phyloP scores from a whole-genome alignment of 495 filamentous ascomycete species.

The Xylaria sp. region DNA sequence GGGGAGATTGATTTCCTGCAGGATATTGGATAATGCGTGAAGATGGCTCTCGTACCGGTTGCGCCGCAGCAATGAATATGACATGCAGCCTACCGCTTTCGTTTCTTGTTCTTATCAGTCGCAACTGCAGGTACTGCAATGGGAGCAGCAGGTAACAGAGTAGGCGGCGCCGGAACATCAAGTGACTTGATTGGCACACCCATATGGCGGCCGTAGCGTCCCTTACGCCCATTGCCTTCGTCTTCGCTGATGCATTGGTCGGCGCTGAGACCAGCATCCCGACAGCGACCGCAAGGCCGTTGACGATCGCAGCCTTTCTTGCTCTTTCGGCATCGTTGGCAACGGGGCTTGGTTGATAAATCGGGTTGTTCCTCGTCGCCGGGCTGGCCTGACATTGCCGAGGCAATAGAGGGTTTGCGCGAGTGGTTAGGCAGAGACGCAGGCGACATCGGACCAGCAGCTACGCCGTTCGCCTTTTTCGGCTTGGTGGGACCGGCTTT shows the following conservation, averaged over 20 bases:
- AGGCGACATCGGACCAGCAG: conserved; percentile 68
- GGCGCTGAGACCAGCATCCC: conserved; percentile 89
- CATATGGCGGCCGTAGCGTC: conserved; percentile 96
- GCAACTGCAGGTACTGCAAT: conserved; percentile 38
- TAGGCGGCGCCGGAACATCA: conserved; percentile 40
- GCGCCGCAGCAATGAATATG: conserved; percentile 14
- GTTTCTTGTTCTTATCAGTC: conserved; percentile 57
- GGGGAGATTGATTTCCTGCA: background rate
- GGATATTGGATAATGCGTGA: background rate
- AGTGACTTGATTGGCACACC: conserved; percentile 85
- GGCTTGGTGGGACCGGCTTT: conserved; percentile 56
- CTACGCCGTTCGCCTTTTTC: conserved; percentile 57
- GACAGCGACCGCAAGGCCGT: conserved; percentile 91
- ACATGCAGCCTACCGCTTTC: conserved; percentile 51
- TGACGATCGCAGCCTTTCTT: conserved; percentile 99
- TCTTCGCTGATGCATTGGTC: conserved; percentile 97
- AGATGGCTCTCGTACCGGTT: background rate
- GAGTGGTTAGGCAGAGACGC: conserved; percentile 67
- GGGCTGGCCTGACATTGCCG: conserved; percentile 68
- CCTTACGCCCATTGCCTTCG: conserved; percentile 93
- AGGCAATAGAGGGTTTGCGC: conserved; percentile 82
- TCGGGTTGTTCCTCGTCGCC: conserved; percentile 87
- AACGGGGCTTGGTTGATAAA: conserved; percentile 91
- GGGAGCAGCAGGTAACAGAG: conserved; percentile 49
- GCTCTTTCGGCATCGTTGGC: conserved; percentile 97